These are phyloP conservation scores for Catunica adiposa DNA, from an alignment of 2,329 filamentous ascomycete species.

Conservation along the genomic window DNA sequence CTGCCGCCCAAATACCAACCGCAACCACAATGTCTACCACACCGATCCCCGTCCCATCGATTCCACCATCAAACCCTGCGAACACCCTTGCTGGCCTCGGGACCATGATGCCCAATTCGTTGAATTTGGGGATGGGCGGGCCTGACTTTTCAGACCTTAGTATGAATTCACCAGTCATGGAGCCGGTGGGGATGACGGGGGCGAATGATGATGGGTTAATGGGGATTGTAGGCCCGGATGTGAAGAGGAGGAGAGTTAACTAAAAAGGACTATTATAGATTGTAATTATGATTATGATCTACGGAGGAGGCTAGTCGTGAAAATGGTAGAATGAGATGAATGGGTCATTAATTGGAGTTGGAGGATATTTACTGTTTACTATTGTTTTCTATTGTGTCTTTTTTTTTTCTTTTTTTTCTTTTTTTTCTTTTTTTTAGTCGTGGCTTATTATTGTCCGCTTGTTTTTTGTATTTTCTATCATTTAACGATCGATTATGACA, in stretches of 20 bases:
- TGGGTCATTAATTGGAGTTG: not conserved
- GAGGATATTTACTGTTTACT: not conserved
- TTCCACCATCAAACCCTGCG: no score
- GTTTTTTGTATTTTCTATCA: not conserved
- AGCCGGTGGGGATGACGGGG: conserved; percentile 1
- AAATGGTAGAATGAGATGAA: not conserved
- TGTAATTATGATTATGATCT: not conserved
- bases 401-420: not conserved
- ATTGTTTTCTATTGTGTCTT: not conserved
- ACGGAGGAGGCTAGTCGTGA: not conserved
- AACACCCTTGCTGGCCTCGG: not conserved
- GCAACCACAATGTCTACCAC: not conserved
- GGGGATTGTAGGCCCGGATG: conserved; percentile 9
- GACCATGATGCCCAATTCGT: not conserved
- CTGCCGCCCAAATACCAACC: not conserved
- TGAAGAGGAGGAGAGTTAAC: conserved; percentile 11
- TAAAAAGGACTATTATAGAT: not conserved
- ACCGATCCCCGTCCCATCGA: not conserved
- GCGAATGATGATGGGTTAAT: conserved; percentile 7
- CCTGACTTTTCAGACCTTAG: conserved; percentile 12
- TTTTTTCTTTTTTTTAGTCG: not conserved
- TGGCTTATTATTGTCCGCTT: not conserved
- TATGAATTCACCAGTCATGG: conserved; percentile 11
- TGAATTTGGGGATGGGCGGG: conserved; percentile 6
- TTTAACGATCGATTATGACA: not conserved